phyloP scores from a whole-genome alignment of 257 asterid species.

The Solanum neorickii region DNA sequence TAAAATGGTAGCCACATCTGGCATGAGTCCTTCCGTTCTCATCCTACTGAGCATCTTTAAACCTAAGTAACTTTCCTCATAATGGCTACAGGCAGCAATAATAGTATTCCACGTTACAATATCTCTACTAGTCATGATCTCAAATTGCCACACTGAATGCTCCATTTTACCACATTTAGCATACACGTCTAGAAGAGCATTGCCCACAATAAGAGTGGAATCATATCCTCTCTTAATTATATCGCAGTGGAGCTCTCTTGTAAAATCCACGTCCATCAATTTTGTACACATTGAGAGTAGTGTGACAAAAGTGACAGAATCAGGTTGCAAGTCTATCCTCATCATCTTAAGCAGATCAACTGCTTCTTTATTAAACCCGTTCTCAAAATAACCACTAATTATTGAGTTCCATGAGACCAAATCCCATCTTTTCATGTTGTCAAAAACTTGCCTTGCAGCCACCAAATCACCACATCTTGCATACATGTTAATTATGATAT shows the following conservation, averaged over 20 bases:
- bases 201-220: slow-evolving; percentile 44
- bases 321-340: slow-evolving; percentile 44
- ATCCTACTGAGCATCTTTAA: slow-evolving; percentile 55
- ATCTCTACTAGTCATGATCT: slow-evolving; percentile 51
- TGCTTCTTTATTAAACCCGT: slow-evolving; percentile 38
- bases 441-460: slow-evolving; percentile 46
- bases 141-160: slow-evolving; percentile 53
- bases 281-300: slow-evolving; percentile 43
- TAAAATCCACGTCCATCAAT: slow-evolving; percentile 13
- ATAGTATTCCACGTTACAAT: slow-evolving; percentile 68
- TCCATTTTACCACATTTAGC: slow-evolving; percentile 52
- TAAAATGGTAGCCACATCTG: slow-evolving; percentile 53
- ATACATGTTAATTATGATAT: slow-evolving; percentile 64
- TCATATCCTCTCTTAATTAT: slow-evolving; percentile 50
- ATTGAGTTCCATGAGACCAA: slow-evolving; percentile 77
- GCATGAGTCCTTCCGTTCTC: slow-evolving; percentile 48
- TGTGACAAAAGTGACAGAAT: slow-evolving; percentile 44
- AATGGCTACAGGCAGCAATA: slow-evolving; percentile 51
- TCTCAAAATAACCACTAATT: slow-evolving; percentile 45
- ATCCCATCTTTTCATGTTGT: slow-evolving; percentile 45
- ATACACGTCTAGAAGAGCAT: slow-evolving; percentile 63
- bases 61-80: slow-evolving; percentile 40
- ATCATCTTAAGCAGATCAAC: slow-evolving; percentile 36
- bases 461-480: slow-evolving; percentile 61
- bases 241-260: slow-evolving; percentile 48